Evolutionary conservation across 805 yeast species (phyloP).

Genomic region (Starmerella etchellsii): DNA sequence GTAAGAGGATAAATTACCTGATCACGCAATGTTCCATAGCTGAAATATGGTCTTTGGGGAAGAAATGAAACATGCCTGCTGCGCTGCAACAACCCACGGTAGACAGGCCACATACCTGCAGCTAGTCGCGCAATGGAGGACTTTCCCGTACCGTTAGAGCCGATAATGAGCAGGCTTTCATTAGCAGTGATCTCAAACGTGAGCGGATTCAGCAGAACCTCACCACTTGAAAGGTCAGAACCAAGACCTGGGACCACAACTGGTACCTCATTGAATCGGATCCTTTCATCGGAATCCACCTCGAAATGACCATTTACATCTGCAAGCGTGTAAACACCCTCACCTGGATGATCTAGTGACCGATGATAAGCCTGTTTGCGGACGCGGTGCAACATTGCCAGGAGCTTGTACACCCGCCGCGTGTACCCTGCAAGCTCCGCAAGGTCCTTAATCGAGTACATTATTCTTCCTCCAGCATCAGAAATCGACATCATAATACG

Average conservation of each 20-base stretch:
- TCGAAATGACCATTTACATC: constrained; percentile 74
- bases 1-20: constrained; percentile 81
- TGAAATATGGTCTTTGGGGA: constrained; percentile 79
- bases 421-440: constrained; percentile 87
- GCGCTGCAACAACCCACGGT: constrained; percentile 65
- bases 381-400: constrained; percentile 68
- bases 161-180: constrained; percentile 65
- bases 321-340: constrained; percentile 23
- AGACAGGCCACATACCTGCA: constrained; percentile 87
- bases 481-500: constrained; percentile 81
- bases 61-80: constrained; percentile 56
- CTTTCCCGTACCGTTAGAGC: constrained; percentile 84
- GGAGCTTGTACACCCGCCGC: constrained; percentile 63
- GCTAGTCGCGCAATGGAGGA: constrained; percentile 71
- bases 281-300: constrained; percentile 60
- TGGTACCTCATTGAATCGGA: constrained; percentile 71
- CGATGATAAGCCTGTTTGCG: constrained; percentile 39
- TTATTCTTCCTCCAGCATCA: constrained; percentile 87
- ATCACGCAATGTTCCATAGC: constrained; percentile 70
- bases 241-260: constrained; percentile 54
- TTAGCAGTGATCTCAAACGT: constrained; percentile 49
- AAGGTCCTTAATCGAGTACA: constrained; percentile 87
- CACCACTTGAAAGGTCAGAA: constrained; percentile 31
- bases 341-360: too few relatives aligned
- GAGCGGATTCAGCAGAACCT: constrained; percentile 48